Evolutionary conservation across 1,284 basidiomycete genomes (phyloP).

Genomic region (Marasmius tenuissimus): DNA sequence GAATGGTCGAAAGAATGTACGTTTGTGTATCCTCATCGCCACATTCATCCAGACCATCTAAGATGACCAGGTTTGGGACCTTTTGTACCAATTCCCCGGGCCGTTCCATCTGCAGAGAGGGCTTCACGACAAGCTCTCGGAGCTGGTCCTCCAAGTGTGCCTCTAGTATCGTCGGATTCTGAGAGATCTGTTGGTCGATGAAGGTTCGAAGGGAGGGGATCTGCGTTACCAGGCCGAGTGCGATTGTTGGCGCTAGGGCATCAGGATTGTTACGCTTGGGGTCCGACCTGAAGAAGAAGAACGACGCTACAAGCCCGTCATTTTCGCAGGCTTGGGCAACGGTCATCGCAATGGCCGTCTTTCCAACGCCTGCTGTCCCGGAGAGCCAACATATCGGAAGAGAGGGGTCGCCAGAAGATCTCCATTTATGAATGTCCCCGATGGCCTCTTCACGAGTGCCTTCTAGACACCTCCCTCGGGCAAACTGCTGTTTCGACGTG

Average conservation of each 20-base stretch:
- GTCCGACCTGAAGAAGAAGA: background rate
- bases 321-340: background rate
- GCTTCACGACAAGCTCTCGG: background rate
- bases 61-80: conserved; percentile 3
- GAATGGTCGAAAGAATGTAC: background rate
- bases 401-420: too few relatives aligned
- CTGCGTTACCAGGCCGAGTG: background rate
- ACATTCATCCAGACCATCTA: conserved; percentile 22
- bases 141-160: background rate
- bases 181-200: background rate
- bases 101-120: background rate
- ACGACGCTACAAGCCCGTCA: background rate
- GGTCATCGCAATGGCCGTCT: background rate
- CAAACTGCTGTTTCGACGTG: background rate
- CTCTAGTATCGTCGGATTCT: background rate
- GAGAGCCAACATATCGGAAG: background rate
- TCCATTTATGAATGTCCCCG: background rate
- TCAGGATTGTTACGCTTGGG: background rate
- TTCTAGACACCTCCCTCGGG: background rate
- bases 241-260: background rate
- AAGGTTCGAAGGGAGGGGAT: background rate
- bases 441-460: background rate
- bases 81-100: background rate
- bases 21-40: background rate
- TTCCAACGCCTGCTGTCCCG: background rate